A percentile compares a stretch with the other conserved stretches of the same genome.
phyloP scores from a whole-genome alignment of 441 rosid genomes.

The Adansonia grandidieri region DNA sequence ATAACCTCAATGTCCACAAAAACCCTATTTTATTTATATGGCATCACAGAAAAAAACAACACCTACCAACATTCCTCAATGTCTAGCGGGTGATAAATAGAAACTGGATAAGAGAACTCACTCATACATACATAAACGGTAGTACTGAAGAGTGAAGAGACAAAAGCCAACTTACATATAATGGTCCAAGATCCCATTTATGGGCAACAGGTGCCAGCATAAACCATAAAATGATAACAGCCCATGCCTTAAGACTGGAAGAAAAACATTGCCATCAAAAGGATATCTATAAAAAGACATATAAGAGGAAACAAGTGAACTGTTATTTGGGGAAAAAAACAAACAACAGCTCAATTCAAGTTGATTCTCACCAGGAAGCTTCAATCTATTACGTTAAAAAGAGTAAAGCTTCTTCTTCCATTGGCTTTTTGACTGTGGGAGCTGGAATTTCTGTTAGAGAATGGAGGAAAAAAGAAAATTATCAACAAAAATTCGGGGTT shows the following conservation, averaged over 20 bases:
- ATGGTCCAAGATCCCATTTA: slow-evolving; percentile 83
- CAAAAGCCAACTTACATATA: slow-evolving; percentile 64
- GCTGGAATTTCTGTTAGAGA: slow-evolving; percentile 68
- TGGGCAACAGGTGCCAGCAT: slow-evolving; percentile 81
- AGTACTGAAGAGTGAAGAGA: neutral
- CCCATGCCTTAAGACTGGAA: slow-evolving; percentile 67
- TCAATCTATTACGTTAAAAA: slow-evolving; percentile 66
- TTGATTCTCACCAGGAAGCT: slow-evolving; percentile 67
- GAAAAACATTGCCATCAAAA: slow-evolving; percentile 79
- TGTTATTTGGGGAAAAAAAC: slow-evolving; percentile 19
- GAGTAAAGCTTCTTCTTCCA: slow-evolving; percentile 74
- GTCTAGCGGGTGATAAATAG: neutral
- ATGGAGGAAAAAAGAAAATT: neutral
- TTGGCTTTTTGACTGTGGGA: slow-evolving; percentile 69
- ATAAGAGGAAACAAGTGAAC: slow-evolving; percentile 35
- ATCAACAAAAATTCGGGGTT: neutral
- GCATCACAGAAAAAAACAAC: neutral
- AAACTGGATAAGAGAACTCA: neutral
- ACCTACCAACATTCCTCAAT: neutral
- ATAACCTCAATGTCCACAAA: neutral
- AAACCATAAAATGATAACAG: slow-evolving; percentile 70
- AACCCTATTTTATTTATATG: neutral
- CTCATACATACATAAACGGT: neutral
- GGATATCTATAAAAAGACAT: slow-evolving; percentile 56
- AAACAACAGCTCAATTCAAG: slow-evolving; percentile 23